Evolutionary conservation across 176 grass and related monocot genomes (phyloP).

Genomic region (Poa annua): DNA sequence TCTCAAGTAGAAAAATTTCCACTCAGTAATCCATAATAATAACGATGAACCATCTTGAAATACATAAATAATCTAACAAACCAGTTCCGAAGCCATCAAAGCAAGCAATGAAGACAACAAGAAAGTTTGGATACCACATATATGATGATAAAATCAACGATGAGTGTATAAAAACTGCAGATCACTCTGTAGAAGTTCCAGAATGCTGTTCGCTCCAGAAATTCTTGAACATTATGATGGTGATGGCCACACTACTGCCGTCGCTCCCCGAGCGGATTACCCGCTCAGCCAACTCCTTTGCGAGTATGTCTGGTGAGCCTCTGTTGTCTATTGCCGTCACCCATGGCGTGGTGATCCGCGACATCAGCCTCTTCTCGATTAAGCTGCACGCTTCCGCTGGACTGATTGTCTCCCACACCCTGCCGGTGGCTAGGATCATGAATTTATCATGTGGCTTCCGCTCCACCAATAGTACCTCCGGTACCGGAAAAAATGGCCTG

Average conservation of each 20-base stretch:
- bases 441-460: slow-evolving; percentile 16
- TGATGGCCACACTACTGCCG: slow-evolving; percentile 27
- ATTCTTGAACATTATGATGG: slow-evolving; percentile 14
- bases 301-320: background rate
- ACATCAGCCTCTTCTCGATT: background rate
- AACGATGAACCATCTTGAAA: background rate
- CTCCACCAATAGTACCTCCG: background rate
- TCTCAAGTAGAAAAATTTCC: background rate
- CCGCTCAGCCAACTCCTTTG: background rate
- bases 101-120: background rate
- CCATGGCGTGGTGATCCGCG: background rate
- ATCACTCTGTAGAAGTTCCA: background rate
- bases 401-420: slow-evolving; percentile 20
- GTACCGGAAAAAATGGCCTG: too few relatives aligned
- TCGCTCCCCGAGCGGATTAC: background rate
- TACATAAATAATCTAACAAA: background rate
- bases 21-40: background rate
- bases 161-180: background rate
- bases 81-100: background rate
- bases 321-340: background rate
- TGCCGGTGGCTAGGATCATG: slow-evolving; percentile 23
- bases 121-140: background rate
- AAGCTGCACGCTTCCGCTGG: background rate
- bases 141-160: background rate
- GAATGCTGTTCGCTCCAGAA: background rate